Evolutionary conservation across 768 basidiomycete genomes (phyloP).

Genomic region (Podaxis carcinomalis): DNA sequence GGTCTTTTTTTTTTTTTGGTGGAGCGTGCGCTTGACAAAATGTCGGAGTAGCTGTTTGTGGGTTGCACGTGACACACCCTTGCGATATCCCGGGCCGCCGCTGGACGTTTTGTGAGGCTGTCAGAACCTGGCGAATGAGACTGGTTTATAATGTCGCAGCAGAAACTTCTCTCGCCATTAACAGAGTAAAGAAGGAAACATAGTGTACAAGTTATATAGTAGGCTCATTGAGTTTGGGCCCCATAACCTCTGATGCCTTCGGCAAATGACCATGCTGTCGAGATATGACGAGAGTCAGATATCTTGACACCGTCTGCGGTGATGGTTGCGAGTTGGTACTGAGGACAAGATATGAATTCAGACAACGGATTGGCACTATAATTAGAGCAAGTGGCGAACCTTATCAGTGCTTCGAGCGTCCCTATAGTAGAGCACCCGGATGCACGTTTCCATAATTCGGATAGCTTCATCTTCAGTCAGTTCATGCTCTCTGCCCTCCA

Average conservation of each 20-base stretch:
- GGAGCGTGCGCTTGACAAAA: too few relatives aligned
- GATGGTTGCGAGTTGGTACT: constrained; percentile 96
- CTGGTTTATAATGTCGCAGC: not conserved
- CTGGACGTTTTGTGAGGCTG: not conserved
- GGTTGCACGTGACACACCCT: not conserved
- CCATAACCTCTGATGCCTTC: constrained; percentile 92
- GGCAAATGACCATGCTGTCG: constrained; percentile 89
- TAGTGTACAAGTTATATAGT: constrained; percentile 9
- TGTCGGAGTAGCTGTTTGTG: not conserved
- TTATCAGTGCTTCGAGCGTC: constrained; percentile 96
- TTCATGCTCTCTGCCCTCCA: constrained; percentile 73
- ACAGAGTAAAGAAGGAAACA: not conserved
- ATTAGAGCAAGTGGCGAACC: constrained; percentile 34
- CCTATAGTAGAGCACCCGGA: constrained; percentile 94
- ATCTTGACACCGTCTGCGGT: constrained; percentile 73
- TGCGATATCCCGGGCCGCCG: not conserved
- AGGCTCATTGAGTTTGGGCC: constrained; percentile 76
- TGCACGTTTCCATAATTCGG: constrained; percentile 75
- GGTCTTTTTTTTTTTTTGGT: too few relatives aligned
- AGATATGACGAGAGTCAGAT: constrained; percentile 69
- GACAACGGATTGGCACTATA: not conserved
- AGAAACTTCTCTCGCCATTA: not conserved
- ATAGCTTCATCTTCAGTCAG: constrained; percentile 79
- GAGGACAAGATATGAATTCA: constrained; percentile 1
- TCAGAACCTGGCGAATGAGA: not conserved